Conservation (phyloP, 257 asterid genomes). For the Thymus mandschuricus region DNA sequence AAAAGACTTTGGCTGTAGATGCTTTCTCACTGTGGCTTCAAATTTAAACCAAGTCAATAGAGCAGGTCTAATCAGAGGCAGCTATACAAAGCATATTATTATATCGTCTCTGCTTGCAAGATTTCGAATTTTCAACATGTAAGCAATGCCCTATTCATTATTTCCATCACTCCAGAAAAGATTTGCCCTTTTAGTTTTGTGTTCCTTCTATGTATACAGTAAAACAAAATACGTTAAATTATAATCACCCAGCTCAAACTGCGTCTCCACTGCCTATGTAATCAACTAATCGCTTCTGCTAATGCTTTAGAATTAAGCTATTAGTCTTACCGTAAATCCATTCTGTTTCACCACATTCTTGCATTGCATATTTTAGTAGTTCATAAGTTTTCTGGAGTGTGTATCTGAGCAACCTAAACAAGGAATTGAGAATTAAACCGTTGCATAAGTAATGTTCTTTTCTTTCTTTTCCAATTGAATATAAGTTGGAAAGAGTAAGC, state of each 20-base stretch:
- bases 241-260: background rate
- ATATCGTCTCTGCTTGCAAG: background rate
- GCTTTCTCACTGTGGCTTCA: constrained; percentile 33
- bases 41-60: constrained; percentile 10
- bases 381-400: background rate
- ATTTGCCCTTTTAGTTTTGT: background rate
- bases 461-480: background rate
- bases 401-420: background rate
- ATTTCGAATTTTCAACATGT: background rate
- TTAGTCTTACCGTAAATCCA: background rate
- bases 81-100: constrained; percentile 4
- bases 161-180: background rate
- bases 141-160: background rate
- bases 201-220: background rate
- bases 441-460: background rate
- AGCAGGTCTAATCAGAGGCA: background rate
- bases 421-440: background rate
- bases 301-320: background rate
- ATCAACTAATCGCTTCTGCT: background rate
- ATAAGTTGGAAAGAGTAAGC: background rate
- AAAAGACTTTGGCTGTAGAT: constrained; percentile 19
- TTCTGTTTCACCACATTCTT: background rate
- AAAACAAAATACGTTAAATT: no score
- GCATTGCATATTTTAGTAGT: background rate
- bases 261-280: background rate